phyloP scores from a whole-genome alignment of 2,329 filamentous ascomycete species.

The Penicillium concentricum region DNA sequence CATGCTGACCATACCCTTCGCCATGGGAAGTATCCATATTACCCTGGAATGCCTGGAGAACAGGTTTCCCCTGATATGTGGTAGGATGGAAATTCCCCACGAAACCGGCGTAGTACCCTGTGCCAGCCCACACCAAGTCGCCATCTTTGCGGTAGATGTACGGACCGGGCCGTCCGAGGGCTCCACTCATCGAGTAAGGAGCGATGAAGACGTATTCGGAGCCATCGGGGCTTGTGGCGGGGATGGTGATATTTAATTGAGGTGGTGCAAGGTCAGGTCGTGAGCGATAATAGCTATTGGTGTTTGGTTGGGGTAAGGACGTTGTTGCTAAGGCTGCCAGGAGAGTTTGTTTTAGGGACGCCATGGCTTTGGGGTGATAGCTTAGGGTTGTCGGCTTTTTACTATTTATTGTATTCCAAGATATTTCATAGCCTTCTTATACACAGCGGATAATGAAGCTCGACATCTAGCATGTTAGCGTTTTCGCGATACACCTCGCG shows the following conservation, averaged over 20 bases:
- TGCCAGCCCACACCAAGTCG: constrained; percentile 56
- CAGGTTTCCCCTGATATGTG: constrained; percentile 48
- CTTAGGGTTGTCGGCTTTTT: neutral
- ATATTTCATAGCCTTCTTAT: neutral
- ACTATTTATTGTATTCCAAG: too few species aligned
- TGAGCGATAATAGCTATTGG: neutral
- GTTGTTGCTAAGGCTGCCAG: neutral
- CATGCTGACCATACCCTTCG: constrained; percentile 52
- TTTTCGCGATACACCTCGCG: neutral
- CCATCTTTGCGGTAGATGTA: constrained; percentile 55
- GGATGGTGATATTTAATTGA: constrained; percentile 28
- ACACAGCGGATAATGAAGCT: neutral
- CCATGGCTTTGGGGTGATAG: neutral
- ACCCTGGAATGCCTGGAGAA: constrained; percentile 54
- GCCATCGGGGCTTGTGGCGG: constrained; percentile 22
- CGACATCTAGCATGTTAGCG: neutral
- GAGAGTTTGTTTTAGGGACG: neutral
- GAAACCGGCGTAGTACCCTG: constrained; percentile 51
- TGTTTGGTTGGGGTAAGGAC: neutral
- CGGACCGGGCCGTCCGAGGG: constrained; percentile 49
- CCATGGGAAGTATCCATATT: constrained; percentile 49
- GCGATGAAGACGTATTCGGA: constrained; percentile 33
- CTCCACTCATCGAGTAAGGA: constrained; percentile 22
- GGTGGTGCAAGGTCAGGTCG: neutral
- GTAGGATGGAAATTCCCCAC: constrained; percentile 49